Base-by-base conservation (phyloP, 2,329 filamentous ascomycete genomes). In the Ceratocystis huliohia region DNA sequence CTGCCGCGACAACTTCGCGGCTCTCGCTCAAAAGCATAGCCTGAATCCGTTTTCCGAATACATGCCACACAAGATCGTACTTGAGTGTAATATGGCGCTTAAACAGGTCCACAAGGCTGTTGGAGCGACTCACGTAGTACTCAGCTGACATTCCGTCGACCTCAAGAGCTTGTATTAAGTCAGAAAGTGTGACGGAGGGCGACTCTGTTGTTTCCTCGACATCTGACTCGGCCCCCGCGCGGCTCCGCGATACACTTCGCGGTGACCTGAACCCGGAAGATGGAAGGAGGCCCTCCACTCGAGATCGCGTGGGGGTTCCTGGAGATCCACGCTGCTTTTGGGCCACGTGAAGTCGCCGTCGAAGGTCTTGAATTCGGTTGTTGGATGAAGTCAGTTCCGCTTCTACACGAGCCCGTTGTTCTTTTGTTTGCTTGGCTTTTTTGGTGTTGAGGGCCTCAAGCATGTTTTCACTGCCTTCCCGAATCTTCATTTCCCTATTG, bases 401-500 rank as follows among this genome's bases (percentile, higher is more conserved):
- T 78, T 99, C 89, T 33, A 92, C 89, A 71, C 84, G 82, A 68
- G 83, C 79, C 57, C 89, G 84, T 74, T 93, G 89, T 68, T 93
- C 93, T 74, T 92, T 95, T 69, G 89, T 88, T 75, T 97, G 93
- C 77, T 97, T 99, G 59, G 90, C 88, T 75, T 96, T 96, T 77
- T 99, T 99, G 57, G 86, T 84, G 74, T 96, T 91, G 70, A 99
- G 78, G 13, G 94, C 94, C 78, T 99, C 94, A 48, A 99, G 81
- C 84, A 99, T 87, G 74, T 99, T 99, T 79, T 99, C 94, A 67
- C 93, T 96, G 22, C 94, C 94, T 72, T 93, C 89, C 76, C 96
- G 96, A 74, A 99, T 97, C 80, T 97, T 97, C 78, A 92, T 87
- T 78, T 99, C 95, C 72, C 95, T 93, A 71, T 91, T 93, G 70